Evolutionary conservation across 2,329 filamentous ascomycete genomes (phyloP).

Genomic region (Aspergillus ruber): DNA sequence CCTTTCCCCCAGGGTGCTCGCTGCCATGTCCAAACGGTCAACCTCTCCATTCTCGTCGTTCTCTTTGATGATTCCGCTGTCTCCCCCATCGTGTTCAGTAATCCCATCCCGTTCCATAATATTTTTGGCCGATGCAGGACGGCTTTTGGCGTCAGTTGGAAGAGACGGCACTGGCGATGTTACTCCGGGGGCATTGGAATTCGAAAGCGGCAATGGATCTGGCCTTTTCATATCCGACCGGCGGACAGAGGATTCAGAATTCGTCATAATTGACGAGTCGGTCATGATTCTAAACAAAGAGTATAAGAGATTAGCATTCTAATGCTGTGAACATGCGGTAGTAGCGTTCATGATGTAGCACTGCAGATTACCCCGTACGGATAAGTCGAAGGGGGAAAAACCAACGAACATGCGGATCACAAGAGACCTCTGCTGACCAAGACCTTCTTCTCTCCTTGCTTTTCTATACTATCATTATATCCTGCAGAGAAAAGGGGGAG

Average conservation of each 20-base stretch:
- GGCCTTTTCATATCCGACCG: conserved; percentile 14
- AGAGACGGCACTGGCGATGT: conserved; percentile 25
- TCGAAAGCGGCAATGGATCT: conserved; percentile 14
- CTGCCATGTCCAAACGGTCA: conserved; percentile 5
- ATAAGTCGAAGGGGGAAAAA: neutral
- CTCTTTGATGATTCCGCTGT: neutral
- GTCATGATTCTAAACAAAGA: conserved; percentile 17
- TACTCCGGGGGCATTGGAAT: conserved; percentile 12
- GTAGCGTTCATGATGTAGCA: conserved; percentile 1
- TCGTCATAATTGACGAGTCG: conserved; percentile 16
- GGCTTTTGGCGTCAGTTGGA: neutral
- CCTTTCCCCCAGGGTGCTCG: conserved; percentile 13
- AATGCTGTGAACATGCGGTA: conserved; percentile 3
- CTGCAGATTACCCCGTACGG: conserved; percentile 1
- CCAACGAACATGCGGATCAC: conserved; percentile 14
- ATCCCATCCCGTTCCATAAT: neutral
- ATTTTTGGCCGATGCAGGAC: too few species aligned
- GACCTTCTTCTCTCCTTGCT: neutral
- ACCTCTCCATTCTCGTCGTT: conserved; percentile 5
- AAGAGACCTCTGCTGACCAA: neutral
- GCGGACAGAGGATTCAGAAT: conserved; percentile 10
- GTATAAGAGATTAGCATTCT: conserved; percentile 11
- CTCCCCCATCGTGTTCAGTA: neutral
- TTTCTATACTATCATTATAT: conserved; percentile 10
- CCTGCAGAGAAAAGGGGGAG: neutral